Conservation (phyloP, 179 eudicot species). For the Pouteria campechiana region DNA sequence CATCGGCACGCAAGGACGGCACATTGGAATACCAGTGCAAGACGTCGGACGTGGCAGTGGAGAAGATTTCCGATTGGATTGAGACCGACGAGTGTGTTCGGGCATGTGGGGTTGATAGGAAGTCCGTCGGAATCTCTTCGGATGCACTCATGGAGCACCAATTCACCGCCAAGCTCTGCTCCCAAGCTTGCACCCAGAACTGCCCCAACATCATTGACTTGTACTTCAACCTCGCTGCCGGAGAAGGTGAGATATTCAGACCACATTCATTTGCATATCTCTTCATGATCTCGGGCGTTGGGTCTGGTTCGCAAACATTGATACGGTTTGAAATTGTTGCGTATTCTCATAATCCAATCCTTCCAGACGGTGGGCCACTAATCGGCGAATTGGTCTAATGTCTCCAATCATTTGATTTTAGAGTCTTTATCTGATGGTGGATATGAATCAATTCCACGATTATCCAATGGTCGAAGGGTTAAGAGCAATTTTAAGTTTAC, state of each 20-base stretch:
- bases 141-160: conserved; percentile 43
- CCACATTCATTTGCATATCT: background rate
- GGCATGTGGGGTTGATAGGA: conserved; percentile 52
- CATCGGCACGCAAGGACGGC: conserved; percentile 12
- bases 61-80: conserved; percentile 30
- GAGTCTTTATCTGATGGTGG: too few species aligned
- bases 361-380: too few species aligned
- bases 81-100: conserved; percentile 50
- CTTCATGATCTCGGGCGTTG: background rate
- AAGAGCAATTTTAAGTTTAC: too few species aligned
- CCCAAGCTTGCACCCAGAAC: conserved; percentile 31
- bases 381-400: background rate
- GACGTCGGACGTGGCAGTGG: conserved; percentile 53
- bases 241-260: conserved; percentile 25
- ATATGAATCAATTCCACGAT: too few species aligned
- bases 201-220: conserved; percentile 60
- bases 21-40: conserved; percentile 34
- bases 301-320: background rate
- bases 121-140: conserved; percentile 45
- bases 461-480: too few species aligned
- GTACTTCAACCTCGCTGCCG: conserved; percentile 53
- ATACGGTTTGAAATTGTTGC: too few species aligned
- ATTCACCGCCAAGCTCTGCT: conserved; percentile 44
- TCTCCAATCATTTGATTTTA: background rate
- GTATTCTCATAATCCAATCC: too few species aligned